A percentile compares a stretch with the other conserved stretches of the same genome.
Evolutionary conservation across 2,329 filamentous ascomycete species (phyloP).

Genomic region (Curvularia hawaiiensis): DNA sequence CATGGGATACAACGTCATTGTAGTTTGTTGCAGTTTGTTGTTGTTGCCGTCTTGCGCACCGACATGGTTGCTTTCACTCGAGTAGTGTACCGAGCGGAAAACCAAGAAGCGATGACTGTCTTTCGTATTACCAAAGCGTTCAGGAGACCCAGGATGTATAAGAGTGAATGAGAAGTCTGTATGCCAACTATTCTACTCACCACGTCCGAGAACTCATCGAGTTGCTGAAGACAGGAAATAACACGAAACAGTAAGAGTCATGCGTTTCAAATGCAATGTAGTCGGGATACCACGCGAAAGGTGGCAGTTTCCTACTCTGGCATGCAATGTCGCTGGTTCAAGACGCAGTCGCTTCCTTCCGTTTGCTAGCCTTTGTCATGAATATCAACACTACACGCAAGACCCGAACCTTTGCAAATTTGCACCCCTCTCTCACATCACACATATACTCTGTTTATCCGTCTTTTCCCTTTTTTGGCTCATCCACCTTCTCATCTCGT

Average conservation of each 20-base stretch:
- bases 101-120: neutral
- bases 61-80: neutral
- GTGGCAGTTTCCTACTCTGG: neutral
- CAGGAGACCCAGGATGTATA: neutral
- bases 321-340: slow-evolving; percentile 3
- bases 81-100: neutral
- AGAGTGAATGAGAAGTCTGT: neutral
- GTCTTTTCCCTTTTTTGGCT: slow-evolving; percentile 1
- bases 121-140: neutral
- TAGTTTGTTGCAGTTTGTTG: neutral
- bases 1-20: neutral
- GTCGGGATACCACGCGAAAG: neutral
- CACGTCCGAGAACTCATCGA: neutral
- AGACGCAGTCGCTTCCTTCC: slow-evolving; percentile 1
- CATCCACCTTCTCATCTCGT: neutral
- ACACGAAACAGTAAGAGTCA: neutral
- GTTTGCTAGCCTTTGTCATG: neutral
- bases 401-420: neutral
- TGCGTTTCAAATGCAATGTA: neutral
- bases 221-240: neutral
- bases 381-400: slow-evolving; percentile 3
- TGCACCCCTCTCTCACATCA: neutral
- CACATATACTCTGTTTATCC: neutral
- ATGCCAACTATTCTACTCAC: neutral
- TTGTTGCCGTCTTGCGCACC: neutral